Base-by-base conservation (phyloP, 2,329 filamentous ascomycete species). In the Aspergillus caelatus region DNA sequence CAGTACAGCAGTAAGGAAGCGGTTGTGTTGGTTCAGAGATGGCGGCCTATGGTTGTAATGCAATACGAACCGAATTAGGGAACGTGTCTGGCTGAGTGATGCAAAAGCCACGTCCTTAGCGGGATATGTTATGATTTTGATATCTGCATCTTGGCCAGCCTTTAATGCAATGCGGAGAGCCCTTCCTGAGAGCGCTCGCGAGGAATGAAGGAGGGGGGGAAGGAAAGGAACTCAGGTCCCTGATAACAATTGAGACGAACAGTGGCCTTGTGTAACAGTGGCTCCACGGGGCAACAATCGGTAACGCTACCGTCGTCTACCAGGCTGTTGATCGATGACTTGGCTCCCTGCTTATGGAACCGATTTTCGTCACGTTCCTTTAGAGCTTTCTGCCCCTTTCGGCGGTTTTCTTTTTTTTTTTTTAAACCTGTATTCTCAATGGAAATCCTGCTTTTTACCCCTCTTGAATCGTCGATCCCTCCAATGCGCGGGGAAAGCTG, bases 111-210 rank as follows among this genome's bases (percentile, higher is more conserved):
- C 74, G 74, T 77, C 74, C 73, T 76, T 74, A 79, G 73, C 72
- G 75, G 73, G 74, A 74, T 72, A 41, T 74, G 70, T 70, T 72
- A 70, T 61, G 72, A 70, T 74, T 72, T 79, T 76, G 76, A 75
- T 77, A 73, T 76, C 73, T 79, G 78, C 78, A 80, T 80, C 72
- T 80, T 80, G 78, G 70, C 77, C 74, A 72, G 72, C 70, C 68
- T 74, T 68, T 70, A 71, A 75, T 77, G 72, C 70, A 72, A 77
- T 75, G 74, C 74, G 74, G 71, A 77, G 75, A 74, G 75, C 75
- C 71, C 78, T 79, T 68, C 75, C 76, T 67, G 76, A 78, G 76
- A 78, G 75, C 77, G 70, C 71, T 75, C 74, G 72, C 70, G 71
- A 66, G 59, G 30, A 55, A 39, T 26, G 21, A 55, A 65, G 70